A percentile compares a stretch with the other conserved stretches of the same genome.
Conservation (phyloP, 177 flowering plant species). For the Tripterygium wilfordii region DNA sequence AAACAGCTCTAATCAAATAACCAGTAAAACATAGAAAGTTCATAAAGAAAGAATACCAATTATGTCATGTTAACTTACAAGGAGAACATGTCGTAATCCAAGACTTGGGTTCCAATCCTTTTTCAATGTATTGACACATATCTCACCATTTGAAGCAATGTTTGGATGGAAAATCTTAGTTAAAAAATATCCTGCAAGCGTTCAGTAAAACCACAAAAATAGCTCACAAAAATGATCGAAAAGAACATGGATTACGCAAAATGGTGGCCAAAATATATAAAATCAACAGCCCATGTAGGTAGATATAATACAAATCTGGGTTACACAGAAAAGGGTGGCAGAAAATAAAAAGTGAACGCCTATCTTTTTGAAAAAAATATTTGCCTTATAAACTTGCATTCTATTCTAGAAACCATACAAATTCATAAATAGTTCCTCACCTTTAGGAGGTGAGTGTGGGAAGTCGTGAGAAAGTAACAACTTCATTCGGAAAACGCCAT, state of each 20-base stretch:
- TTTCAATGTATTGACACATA: slow-evolving; percentile 93
- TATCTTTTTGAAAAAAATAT: no score
- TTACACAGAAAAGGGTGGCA: no score
- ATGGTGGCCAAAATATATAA: no score
- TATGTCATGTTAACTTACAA: slow-evolving; percentile 51
- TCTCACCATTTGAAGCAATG: slow-evolving; percentile 85
- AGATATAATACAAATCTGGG: no score
- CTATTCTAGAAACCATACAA: not conserved
- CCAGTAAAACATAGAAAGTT: not conserved
- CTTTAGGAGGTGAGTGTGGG: slow-evolving; percentile 96
- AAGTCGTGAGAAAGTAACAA: slow-evolving; percentile 76
- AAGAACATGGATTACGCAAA: no score
- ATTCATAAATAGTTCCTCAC: slow-evolving; percentile 19
- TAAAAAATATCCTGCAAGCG: slow-evolving; percentile 70
- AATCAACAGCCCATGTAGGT: no score
- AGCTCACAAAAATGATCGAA: no score
- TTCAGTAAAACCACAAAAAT: not conserved
- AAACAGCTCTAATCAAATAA: not conserved
- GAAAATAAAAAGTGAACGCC: no score
- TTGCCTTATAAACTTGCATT: no score
- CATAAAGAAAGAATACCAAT: not conserved
- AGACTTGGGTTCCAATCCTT: slow-evolving; percentile 97
- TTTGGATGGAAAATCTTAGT: slow-evolving; percentile 99
- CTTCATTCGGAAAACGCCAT: slow-evolving; percentile 95
- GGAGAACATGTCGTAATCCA: slow-evolving; percentile 90